Evolutionary conservation across 2,329 filamentous ascomycete species (phyloP), one percentile per base, ranked within the genome.

Genomic region (Talaromyces amestolkiae): DNA sequence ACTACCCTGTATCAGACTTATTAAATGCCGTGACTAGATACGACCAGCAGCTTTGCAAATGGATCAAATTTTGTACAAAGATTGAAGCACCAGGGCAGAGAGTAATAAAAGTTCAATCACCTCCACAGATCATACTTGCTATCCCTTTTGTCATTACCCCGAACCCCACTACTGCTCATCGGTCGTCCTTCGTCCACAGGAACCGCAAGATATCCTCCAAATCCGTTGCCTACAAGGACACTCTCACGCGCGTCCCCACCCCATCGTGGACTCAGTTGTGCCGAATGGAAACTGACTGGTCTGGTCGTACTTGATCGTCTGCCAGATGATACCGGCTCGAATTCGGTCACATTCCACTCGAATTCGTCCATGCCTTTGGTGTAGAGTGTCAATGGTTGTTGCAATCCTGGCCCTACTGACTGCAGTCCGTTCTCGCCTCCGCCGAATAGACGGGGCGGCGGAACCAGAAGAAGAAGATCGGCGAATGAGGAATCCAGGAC

Each of bases 401-500:
- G 79, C 68, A 89, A 80, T 9, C 76, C 75, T 47, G 70, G 69
- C n/a, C 31, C 45, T 19, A 41, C 3, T 22, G 69, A 66, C 41
- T 72, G 73, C 1, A 74, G 71, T 0, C 72, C 72, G 7, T 61
- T 66, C 17, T 73, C 73, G n/a, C 72, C 74, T 11, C 74, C 74
- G 0, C 81, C 82, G 67, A 85, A 86, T 0, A 83, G 77, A 7
- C 83, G 80, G 1, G 81, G 82, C 2, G 91, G 89, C 1, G 90
- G 90, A 1, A 88, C 86, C 7, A 94, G 83, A 15, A 93, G 84
- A 6, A 97, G 86, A 11, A 89, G 85, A 70, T 96, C 92, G 1
- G 93, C 89, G 74, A 98, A 97, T 59, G 86, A 84, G 31, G 90
- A 86, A 72, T 97, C 93, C 60, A 92, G 90, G 19, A 97, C 94